Base-by-base conservation (phyloP, 1,284 basidiomycete genomes). In the Paramarasmius palmivorus region DNA sequence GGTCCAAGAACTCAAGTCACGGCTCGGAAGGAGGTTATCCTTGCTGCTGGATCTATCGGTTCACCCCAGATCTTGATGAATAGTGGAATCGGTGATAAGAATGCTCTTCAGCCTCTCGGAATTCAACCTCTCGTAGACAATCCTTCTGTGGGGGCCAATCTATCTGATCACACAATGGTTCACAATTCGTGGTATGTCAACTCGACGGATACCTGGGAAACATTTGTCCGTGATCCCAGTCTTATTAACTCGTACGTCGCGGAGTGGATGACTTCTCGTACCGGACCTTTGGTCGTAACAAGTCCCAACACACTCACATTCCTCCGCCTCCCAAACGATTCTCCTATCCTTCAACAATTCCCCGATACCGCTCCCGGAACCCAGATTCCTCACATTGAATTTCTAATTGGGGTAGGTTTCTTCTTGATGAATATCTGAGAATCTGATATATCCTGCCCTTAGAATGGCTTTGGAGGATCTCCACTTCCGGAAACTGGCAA, bases 81-180 rank as follows among this genome's bases (percentile, higher is more conserved):
- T 3, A 69, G 68, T 12, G 70, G 70, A 38, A 65, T 71, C 48
- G 68, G 70, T 8, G 61, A 67, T 49, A 53, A 60, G 0, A 40
- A 48, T 8, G 45, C 65, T n/a, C 61, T 71, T 3, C 46, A 47
- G 1, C 41, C 56, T 1, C 61, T 69, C 19, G 63, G 65, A 1
- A 68, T 72, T 47, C 34, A 40, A 8, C 49, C 56, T 8, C 29
- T 67, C 20, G 50, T 65, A 22, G 50, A 65, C 32, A 59, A 69
- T 3, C 61, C 63, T 44, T 65, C 61, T 6, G 71, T 71, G n/a
- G 69, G 68, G 1, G 61, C 59, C 38, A 73, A 72, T 49, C 50
- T 76, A 22, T 60, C 64, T 52, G 74, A 76, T 59, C 73, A 76
- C 60, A 61, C 55, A 10, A 42, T 57, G 23, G 34, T 68, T 34